Percentiles rank a stretch among this genome's conserved stretches.
Evolutionary conservation across 495 filamentous ascomycete species (phyloP).

Genomic region (Achaetomiella virescens): DNA sequence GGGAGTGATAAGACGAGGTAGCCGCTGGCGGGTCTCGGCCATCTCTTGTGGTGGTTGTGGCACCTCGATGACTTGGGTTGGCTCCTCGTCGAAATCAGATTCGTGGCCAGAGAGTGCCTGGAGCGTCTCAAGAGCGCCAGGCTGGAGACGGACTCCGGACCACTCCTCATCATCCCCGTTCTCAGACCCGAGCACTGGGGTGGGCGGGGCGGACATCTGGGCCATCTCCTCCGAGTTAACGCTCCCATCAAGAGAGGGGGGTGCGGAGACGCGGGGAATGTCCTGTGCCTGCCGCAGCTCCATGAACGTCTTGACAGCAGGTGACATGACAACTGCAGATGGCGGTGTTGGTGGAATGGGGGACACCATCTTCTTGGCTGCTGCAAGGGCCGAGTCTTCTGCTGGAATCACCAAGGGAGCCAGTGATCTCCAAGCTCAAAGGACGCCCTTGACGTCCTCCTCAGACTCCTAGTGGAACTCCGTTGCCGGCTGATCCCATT

Average conservation of each 20-base stretch:
- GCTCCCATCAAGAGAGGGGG: conserved; percentile 86
- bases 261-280: conserved; percentile 67
- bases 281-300: conserved; percentile 44
- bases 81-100: conserved; percentile 41
- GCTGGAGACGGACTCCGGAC: conserved; percentile 66
- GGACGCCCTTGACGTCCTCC: conserved; percentile 23
- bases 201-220: conserved; percentile 68
- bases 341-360: conserved; percentile 70
- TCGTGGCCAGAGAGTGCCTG: conserved; percentile 62
- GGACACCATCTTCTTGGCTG: conserved; percentile 43
- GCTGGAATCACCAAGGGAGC: conserved; percentile 68
- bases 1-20: conserved; percentile 35
- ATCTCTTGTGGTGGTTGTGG: conserved; percentile 36
- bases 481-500: conserved; percentile 32
- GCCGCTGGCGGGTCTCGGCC: conserved; percentile 34
- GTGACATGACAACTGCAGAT: conserved; percentile 70
- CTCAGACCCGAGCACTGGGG: conserved; percentile 60
- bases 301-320: conserved; percentile 62
- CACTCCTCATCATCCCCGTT: conserved; percentile 48
- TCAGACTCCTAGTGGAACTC: conserved; percentile 26
- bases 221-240: conserved; percentile 79
- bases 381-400: conserved; percentile 20
- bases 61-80: conserved; percentile 48
- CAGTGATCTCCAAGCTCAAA: conserved; percentile 39
- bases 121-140: conserved; percentile 70